phyloP scores from a whole-genome alignment of 306 rosid species.

The Dryas alaskensis region DNA sequence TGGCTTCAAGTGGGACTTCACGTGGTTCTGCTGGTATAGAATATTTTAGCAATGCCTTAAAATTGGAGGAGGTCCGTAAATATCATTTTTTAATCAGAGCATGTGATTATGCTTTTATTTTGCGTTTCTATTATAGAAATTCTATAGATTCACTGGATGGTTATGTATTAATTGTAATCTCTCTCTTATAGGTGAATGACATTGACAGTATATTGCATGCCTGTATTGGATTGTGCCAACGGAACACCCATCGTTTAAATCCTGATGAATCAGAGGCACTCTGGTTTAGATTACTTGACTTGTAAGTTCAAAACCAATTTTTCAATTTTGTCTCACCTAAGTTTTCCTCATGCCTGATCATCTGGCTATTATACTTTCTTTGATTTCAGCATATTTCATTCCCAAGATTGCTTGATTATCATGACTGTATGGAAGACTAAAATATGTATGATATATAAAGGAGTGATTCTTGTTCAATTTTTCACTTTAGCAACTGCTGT shows the following conservation, averaged over 20 bases:
- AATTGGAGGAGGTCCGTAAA: conserved; percentile 67
- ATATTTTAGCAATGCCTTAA: conserved; percentile 37
- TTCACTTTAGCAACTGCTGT: background rate
- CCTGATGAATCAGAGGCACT: conserved; percentile 91
- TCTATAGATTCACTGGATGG: conserved; percentile 17
- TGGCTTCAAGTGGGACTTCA: conserved; percentile 39
- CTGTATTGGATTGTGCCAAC: conserved; percentile 88
- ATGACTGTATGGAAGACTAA: conserved; percentile 14
- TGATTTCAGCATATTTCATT: background rate
- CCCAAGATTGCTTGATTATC: background rate
- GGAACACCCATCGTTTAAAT: conserved; percentile 96
- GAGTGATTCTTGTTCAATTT: conserved; percentile 1
- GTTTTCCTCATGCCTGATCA: background rate
- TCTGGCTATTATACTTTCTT: background rate
- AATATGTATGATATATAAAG: background rate
- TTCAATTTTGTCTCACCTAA: conserved; percentile 12
- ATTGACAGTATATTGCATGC: conserved; percentile 58
- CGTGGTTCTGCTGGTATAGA: conserved; percentile 42
- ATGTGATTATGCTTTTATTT: conserved; percentile 17
- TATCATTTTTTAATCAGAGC: conserved; percentile 22
- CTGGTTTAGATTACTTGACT: conserved; percentile 95
- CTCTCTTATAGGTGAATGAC: conserved; percentile 56
- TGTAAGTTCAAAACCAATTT: conserved; percentile 52
- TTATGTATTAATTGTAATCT: conserved; percentile 25
- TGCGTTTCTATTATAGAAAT: background rate